Percentiles rank a stretch among this genome's conserved stretches.
These are phyloP conservation scores for Globisporangium nodosum DNA, from an alignment of 352 stramenopile species.

Conservation along the genomic window DNA sequence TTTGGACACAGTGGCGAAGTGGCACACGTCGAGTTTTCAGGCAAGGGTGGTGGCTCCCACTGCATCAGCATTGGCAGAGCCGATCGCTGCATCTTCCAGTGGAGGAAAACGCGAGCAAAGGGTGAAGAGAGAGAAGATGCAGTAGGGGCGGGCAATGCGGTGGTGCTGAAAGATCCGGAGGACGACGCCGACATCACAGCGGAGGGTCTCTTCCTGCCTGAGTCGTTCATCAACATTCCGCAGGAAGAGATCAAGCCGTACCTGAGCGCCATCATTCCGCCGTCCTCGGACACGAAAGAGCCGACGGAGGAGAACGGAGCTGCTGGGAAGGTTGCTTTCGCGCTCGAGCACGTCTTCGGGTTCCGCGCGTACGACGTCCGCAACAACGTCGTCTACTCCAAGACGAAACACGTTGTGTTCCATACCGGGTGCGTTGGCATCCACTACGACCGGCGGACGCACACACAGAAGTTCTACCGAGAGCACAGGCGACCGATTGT, in stretches of 20 bases:
- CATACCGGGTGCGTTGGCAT: slow-evolving; percentile 54
- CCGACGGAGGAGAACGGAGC: slow-evolving; percentile 32
- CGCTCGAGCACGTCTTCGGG: slow-evolving; percentile 68
- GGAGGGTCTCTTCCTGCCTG: slow-evolving; percentile 50
- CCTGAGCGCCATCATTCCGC: slow-evolving; percentile 55
- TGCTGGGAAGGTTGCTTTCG: slow-evolving; percentile 27
- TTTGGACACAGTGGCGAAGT: slow-evolving; percentile 45
- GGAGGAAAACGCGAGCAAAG: slow-evolving; percentile 37
- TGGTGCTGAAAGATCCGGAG: slow-evolving; percentile 43
- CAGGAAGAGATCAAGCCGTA: slow-evolving; percentile 57
- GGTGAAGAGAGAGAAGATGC: neutral
- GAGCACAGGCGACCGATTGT: slow-evolving; percentile 55
- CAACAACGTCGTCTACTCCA: slow-evolving; percentile 54
- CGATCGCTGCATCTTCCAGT: slow-evolving; percentile 70
- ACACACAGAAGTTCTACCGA: slow-evolving; percentile 61
- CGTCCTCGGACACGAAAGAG: slow-evolving; percentile 27
- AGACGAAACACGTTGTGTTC: slow-evolving; percentile 62
- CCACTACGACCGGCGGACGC: slow-evolving; percentile 69
- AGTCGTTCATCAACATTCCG: slow-evolving; percentile 51
- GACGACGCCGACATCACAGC: slow-evolving; percentile 43
- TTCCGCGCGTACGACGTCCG: slow-evolving; percentile 50
- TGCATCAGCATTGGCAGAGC: slow-evolving; percentile 52
- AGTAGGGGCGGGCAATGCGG: slow-evolving; percentile 9
- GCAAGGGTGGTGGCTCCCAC: slow-evolving; percentile 24
- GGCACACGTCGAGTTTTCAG: slow-evolving; percentile 40